Base-by-base conservation (phyloP, 805 yeast species). In the Starmera dryadoides region DNA sequence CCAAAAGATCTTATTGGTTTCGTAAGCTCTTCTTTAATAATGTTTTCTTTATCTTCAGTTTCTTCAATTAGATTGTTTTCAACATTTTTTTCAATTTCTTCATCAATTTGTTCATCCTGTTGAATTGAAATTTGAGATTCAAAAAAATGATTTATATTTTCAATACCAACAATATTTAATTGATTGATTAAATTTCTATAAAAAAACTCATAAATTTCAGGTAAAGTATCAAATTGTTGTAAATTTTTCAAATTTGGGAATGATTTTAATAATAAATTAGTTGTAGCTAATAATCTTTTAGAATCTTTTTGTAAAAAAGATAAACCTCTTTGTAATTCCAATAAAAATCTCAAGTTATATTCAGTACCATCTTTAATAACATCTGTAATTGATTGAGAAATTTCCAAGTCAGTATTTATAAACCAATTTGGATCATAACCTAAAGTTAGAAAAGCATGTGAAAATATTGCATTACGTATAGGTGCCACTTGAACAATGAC, bases 381-480 rank as follows among this genome's bases (percentile, higher is more conserved):
- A 2, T 17, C 18, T 3, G 45, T 30, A 1, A 38, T 16, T 3
- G 35, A 45, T 12, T 39, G 37, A 4, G 51, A 47, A 2, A 49
- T 18, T 2, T 15, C 21, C 3, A 44, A 31, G 1, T 22, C 8
- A 1, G 50, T 54, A 1, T 59, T 62, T 40, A 49, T 63, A 62
- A 65, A 69, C 75, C 75, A 69, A 34, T 53, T 49, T 4, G 62
- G 58, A 14, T 60, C 48, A 41, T 49, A 68, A 0, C 69, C 68
- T 38, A 67, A 56, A 4, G 56, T 53, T 3, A 48, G 43, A 41
- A 58, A 63, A n/a, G 55, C 49, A 29, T 56, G 61, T 2, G 48
- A 43, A 36, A 63, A 49, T 2, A 70, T 43, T 0, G 50, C 39
- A 30, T 56, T 55, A 14, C 61, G 55, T 26, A 71, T 59, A 5